phyloP scores from a whole-genome alignment of 345 rosid species.

The Combretum micranthum region DNA sequence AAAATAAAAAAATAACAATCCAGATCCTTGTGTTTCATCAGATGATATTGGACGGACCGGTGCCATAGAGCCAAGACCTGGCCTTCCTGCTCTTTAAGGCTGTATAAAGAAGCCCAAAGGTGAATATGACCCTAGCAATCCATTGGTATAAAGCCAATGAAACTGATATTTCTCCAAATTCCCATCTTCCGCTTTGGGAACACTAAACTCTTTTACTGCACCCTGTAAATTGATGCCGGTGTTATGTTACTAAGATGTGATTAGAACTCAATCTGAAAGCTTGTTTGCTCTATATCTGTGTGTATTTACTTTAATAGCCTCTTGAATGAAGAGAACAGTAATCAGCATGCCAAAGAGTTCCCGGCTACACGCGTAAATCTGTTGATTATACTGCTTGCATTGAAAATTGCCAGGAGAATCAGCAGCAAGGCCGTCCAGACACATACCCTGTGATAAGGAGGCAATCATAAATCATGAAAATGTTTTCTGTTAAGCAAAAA shows the following conservation, averaged over 20 bases:
- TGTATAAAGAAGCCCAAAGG: constrained; percentile 58
- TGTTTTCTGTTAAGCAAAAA: background rate
- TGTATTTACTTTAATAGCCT: constrained; percentile 58
- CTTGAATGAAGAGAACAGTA: constrained; percentile 69
- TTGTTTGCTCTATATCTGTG: background rate
- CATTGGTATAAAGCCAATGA: constrained; percentile 70
- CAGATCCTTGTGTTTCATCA: background rate
- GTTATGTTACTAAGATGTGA: background rate
- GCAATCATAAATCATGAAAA: background rate
- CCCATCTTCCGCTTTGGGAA: constrained; percentile 39
- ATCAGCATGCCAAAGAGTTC: constrained; percentile 86
- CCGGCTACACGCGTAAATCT: constrained; percentile 81
- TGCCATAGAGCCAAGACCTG: constrained; percentile 67
- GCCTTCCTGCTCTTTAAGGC: constrained; percentile 70
- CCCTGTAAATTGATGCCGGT: constrained; percentile 31
- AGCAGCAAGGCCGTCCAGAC: constrained; percentile 83
- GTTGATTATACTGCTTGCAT: constrained; percentile 55
- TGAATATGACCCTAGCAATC: constrained; percentile 68
- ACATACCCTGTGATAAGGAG: constrained; percentile 55
- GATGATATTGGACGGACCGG: constrained; percentile 30
- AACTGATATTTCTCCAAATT: constrained; percentile 37
- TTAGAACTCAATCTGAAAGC: background rate
- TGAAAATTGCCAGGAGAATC: constrained; percentile 52
- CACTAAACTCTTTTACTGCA: constrained; percentile 50
- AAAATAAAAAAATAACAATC: background rate